Evolutionary conservation across 2,329 filamentous ascomycete genomes (phyloP).

Genomic region (Aspergillus uvarum): DNA sequence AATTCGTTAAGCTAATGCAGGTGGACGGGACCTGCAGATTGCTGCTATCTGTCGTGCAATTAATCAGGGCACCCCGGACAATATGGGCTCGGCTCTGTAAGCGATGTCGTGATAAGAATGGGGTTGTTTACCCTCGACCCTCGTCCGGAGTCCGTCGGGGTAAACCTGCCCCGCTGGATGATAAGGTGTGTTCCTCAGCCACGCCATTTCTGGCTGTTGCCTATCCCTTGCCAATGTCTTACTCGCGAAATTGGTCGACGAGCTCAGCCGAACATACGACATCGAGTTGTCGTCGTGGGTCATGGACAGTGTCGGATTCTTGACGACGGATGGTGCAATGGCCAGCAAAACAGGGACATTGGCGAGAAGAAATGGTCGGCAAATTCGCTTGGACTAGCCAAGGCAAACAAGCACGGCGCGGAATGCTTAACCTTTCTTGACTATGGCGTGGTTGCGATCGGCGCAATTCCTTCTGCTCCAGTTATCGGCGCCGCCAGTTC

Average conservation of each 20-base stretch:
- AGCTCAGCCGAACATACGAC: no score
- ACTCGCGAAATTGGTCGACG: not conserved
- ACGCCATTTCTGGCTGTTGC: not conserved
- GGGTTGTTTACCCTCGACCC: not conserved
- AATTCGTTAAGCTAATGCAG: not conserved
- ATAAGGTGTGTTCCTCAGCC: not conserved
- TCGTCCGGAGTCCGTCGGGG: conserved; percentile 3
- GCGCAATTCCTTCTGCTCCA: not conserved
- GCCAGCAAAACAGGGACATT: not conserved
- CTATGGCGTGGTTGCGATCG: not conserved
- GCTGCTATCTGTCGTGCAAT: not conserved
- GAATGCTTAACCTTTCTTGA: not conserved
- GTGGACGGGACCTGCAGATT: not conserved
- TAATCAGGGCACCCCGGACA: not conserved
- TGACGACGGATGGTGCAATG: not conserved
- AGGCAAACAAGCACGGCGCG: not conserved
- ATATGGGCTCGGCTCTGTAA: not conserved
- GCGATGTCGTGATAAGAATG: conserved; percentile 7
- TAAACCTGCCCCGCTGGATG: not conserved
- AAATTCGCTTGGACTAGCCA: not conserved
- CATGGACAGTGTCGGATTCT: not conserved
- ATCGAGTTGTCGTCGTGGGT: no score
- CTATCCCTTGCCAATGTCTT: not conserved
- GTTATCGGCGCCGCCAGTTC: not conserved
- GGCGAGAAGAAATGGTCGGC: not conserved